Evolutionary conservation across 768 basidiomycete genomes (phyloP).

Genomic region (Chalciporus sphaerocephalus): DNA sequence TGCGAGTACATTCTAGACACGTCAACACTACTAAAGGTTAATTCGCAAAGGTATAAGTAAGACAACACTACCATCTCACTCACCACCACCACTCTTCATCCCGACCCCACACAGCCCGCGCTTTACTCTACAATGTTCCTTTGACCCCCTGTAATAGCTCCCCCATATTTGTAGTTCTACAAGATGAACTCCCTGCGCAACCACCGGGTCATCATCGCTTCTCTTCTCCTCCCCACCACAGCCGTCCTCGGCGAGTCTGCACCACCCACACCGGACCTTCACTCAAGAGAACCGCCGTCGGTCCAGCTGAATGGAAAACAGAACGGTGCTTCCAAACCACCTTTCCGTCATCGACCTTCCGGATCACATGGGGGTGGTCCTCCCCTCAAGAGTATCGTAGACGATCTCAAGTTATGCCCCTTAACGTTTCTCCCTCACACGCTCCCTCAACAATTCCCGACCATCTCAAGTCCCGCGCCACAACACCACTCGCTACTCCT

Average conservation of each 20-base stretch:
- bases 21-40: too few species aligned
- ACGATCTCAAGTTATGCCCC: constrained; percentile 61
- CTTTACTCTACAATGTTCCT: background rate
- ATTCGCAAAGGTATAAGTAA: background rate
- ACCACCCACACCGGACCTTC: constrained; percentile 46
- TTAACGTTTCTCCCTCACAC: background rate
- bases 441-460: background rate
- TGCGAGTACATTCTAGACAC: background rate
- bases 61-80: too few species aligned
- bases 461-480: constrained; percentile 37
- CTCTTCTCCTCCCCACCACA: constrained; percentile 79
- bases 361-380: constrained; percentile 16
- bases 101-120: background rate
- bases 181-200: constrained; percentile 67
- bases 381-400: constrained; percentile 69
- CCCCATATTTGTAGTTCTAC: background rate
- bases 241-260: constrained; percentile 54
- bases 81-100: background rate
- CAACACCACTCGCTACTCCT: constrained; percentile 39
- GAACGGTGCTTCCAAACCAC: constrained; percentile 4
- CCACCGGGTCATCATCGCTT: constrained; percentile 74
- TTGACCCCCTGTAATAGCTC: background rate
- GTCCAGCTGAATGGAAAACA: constrained; percentile 4
- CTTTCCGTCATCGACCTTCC: constrained; percentile 18
- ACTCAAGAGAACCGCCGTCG: constrained; percentile 13